A percentile compares a stretch with the other conserved stretches of the same genome.
Evolutionary conservation across 257 asterid species (phyloP).

Genomic region (Gentiana dahurica): DNA sequence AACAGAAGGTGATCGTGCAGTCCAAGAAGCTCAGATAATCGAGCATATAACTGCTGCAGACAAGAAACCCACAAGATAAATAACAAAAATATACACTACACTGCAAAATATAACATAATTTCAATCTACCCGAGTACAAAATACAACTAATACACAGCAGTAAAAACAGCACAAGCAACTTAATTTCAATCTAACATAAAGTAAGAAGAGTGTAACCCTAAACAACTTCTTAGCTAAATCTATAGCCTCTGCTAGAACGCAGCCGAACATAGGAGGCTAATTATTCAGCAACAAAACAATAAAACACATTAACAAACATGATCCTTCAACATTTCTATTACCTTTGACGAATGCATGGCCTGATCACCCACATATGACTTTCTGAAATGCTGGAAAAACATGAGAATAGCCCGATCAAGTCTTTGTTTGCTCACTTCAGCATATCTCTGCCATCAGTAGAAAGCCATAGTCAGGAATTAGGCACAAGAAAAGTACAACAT

Average conservation of each 20-base stretch:
- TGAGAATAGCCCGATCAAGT: constrained; percentile 91
- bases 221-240: too few relatives aligned
- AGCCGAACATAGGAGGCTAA: too few relatives aligned
- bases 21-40: constrained; percentile 92
- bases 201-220: too few relatives aligned
- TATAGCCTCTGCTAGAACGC: too few relatives aligned
- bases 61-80: constrained; percentile 15
- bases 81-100: constrained; percentile 9
- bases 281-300: too few relatives aligned
- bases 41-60: constrained; percentile 93
- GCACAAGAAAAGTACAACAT: too few relatives aligned
- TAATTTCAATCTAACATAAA: too few relatives aligned
- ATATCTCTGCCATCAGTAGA: constrained; percentile 53
- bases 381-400: constrained; percentile 85
- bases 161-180: too few relatives aligned
- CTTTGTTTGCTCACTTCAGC: constrained; percentile 84
- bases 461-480: too few relatives aligned
- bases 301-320: too few relatives aligned
- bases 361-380: constrained; percentile 94
- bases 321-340: constrained; percentile 11
- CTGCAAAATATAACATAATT: not conserved
- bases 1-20: constrained; percentile 88
- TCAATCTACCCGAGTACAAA: too few relatives aligned
- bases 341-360: constrained; percentile 99
- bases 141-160: too few relatives aligned